A percentile compares a stretch with the other conserved stretches of the same genome.
Conservation (phyloP, 305 asterid species). For the Salvia sclarea region DNA sequence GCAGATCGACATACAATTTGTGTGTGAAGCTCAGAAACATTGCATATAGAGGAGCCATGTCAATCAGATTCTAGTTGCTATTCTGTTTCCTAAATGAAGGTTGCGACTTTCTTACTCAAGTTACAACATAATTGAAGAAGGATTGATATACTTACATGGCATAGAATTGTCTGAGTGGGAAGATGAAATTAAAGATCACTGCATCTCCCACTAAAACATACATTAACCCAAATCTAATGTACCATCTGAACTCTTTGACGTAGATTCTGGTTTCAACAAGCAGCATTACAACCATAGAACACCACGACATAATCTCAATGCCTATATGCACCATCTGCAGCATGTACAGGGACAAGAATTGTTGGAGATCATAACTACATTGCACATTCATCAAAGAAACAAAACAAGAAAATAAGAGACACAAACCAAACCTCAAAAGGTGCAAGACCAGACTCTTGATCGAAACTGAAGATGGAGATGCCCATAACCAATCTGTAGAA, state of each 20-base stretch:
- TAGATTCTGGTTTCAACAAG: slow-evolving; percentile 67
- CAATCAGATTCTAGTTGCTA: no score
- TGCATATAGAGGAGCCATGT: not conserved
- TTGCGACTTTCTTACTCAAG: slow-evolving; percentile 11
- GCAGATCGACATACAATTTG: slow-evolving; percentile 39
- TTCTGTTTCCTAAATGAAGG: no score
- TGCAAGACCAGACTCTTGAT: slow-evolving; percentile 56
- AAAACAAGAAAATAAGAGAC: not conserved
- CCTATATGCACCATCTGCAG: slow-evolving; percentile 69
- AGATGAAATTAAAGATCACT: slow-evolving; percentile 57
- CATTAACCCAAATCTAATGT: slow-evolving; percentile 69
- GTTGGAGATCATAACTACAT: slow-evolving; percentile 21
- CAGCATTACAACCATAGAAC: slow-evolving; percentile 71
- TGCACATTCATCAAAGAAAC: not conserved
- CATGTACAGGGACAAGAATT: slow-evolving; percentile 24
- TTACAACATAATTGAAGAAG: slow-evolving; percentile 15
- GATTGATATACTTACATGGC: slow-evolving; percentile 47
- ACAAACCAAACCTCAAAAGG: slow-evolving; percentile 78
- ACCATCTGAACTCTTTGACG: slow-evolving; percentile 87
- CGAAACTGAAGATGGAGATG: slow-evolving; percentile 68
- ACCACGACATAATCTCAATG: slow-evolving; percentile 69
- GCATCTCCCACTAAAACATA: slow-evolving; percentile 79
- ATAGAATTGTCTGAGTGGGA: slow-evolving; percentile 59
- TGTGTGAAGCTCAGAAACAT: slow-evolving; percentile 15
- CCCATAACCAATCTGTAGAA: slow-evolving; percentile 70